phyloP scores from a whole-genome alignment of 352 stramenopile genomes.

The Globisporangium parvum region DNA sequence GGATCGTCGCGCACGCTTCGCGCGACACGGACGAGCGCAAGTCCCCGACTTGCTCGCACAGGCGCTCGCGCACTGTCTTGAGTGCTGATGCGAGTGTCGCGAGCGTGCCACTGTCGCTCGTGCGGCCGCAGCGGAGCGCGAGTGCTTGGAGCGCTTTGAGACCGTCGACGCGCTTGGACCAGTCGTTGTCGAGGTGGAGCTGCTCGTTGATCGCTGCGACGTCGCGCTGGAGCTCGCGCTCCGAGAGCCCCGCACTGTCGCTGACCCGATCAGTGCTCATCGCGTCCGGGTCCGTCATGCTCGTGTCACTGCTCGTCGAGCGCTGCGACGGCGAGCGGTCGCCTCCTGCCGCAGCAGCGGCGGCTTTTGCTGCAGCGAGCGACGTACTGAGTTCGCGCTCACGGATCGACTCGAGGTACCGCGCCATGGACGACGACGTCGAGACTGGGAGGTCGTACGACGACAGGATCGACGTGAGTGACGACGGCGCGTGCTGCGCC shows the following conservation, averaged over 20 bases:
- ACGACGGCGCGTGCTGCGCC: slow-evolving; percentile 3
- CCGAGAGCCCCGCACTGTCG: slow-evolving; percentile 27
- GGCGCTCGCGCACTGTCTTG: slow-evolving; percentile 46
- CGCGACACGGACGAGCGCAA: slow-evolving; percentile 71
- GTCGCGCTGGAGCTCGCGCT: slow-evolving; percentile 60
- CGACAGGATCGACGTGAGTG: slow-evolving; percentile 40
- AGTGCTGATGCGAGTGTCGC: slow-evolving; percentile 33
- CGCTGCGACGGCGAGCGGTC: slow-evolving; percentile 38
- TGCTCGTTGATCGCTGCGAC: slow-evolving; percentile 47
- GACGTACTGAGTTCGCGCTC: slow-evolving; percentile 25
- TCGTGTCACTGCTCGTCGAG: slow-evolving; percentile 32
- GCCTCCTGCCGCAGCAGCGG: slow-evolving; percentile 1
- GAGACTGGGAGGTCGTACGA: slow-evolving; percentile 35
- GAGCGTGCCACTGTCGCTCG: slow-evolving; percentile 19
- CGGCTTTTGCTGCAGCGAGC: slow-evolving; percentile 10
- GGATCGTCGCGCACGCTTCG: slow-evolving; percentile 71
- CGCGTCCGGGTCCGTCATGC: slow-evolving; percentile 3
- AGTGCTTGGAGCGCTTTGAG: slow-evolving; percentile 63
- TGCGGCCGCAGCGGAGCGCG: slow-evolving; percentile 30
- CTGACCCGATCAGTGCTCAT: slow-evolving; percentile 2
- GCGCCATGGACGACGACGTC: slow-evolving; percentile 47
- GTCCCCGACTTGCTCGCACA: slow-evolving; percentile 71
- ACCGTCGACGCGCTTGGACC: slow-evolving; percentile 68
- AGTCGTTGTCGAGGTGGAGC: slow-evolving; percentile 62
- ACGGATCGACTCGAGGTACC: slow-evolving; percentile 45